phyloP scores from a whole-genome alignment of 2,329 filamentous ascomycete genomes.

The Aspergillus spinulosporus region DNA sequence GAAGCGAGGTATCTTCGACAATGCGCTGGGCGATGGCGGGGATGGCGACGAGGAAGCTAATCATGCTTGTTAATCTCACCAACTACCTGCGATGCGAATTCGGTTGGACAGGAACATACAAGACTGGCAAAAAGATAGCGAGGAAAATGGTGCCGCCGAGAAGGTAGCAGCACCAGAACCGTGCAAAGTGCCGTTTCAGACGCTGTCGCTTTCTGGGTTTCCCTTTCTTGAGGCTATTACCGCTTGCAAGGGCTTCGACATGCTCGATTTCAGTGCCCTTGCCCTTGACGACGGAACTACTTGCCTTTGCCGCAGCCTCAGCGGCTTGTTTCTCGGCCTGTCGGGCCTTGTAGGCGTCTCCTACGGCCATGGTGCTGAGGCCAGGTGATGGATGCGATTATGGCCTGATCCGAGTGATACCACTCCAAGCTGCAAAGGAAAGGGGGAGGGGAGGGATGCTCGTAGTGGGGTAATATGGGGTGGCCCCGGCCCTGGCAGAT shows the following conservation, averaged over 20 bases:
- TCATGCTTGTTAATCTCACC: too few species aligned
- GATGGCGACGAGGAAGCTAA: constrained; percentile 26
- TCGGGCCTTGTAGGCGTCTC: constrained; percentile 15
- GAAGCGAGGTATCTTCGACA: constrained; percentile 25
- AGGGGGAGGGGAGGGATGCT: not conserved
- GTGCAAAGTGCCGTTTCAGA: constrained; percentile 16
- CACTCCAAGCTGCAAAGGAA: not conserved
- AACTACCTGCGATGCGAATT: too few species aligned
- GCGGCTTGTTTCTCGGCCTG: constrained; percentile 7
- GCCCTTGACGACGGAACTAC: not conserved
- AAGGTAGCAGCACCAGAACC: constrained; percentile 27
- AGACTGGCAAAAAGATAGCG: constrained; percentile 27
- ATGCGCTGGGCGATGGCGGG: constrained; percentile 28
- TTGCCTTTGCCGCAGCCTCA: constrained; percentile 5
- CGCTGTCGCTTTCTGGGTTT: constrained; percentile 5
- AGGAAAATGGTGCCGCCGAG: constrained; percentile 24
- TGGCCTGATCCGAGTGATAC: too few species aligned
- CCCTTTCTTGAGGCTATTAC: not conserved
- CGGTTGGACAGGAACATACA: constrained; percentile 16
- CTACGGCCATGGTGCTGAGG: constrained; percentile 12
- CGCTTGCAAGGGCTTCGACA: constrained; percentile 9
- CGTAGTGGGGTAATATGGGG: not conserved
- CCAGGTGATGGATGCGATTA: too few species aligned
- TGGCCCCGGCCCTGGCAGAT: not conserved
- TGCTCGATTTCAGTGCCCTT: constrained; percentile 11